Evolutionary conservation across 352 stramenopile species (phyloP).

Genomic region (Phytophthora macrochlamydospora): DNA sequence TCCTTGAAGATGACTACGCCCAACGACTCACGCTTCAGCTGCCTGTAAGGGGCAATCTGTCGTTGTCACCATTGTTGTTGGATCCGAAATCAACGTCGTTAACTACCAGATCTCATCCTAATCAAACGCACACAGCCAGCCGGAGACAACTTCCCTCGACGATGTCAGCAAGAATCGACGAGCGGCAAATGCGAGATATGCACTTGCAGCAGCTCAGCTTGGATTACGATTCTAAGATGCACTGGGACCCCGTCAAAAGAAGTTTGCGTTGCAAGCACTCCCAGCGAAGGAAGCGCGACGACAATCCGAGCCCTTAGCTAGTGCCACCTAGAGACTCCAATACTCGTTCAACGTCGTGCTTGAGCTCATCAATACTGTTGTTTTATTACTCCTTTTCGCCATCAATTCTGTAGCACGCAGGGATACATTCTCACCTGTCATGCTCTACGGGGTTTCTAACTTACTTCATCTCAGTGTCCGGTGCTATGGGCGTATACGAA

Average conservation of each 20-base stretch:
- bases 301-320: not conserved
- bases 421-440: conserved; percentile 1
- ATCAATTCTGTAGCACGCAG: conserved; percentile 18
- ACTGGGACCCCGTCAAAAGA: conserved; percentile 42
- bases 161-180: conserved; percentile 25
- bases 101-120: conserved; percentile 12
- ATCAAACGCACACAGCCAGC: conserved; percentile 18
- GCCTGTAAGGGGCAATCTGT: conserved; percentile 20
- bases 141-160: conserved; percentile 12
- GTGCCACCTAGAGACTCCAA: not conserved
- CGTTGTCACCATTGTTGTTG: conserved; percentile 18
- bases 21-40: conserved; percentile 38
- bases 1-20: conserved; percentile 38
- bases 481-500: conserved; percentile 27
- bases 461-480: conserved; percentile 40
- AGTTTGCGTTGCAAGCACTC: conserved; percentile 22
- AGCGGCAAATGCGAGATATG: conserved; percentile 28
- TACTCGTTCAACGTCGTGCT: too few species aligned
- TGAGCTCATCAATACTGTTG: conserved; percentile 14
- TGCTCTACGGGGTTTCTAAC: conserved; percentile 9
- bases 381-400: conserved; percentile 31
- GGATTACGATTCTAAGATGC: conserved; percentile 45
- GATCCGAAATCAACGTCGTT: conserved; percentile 7
- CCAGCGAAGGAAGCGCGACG: conserved; percentile 2
- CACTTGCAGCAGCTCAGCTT: conserved; percentile 41